Evolutionary conservation across 2,329 filamentous ascomycete species (phyloP), one percentile per base, ranked within the genome.

Genomic region (Achaetomium macrosporum): DNA sequence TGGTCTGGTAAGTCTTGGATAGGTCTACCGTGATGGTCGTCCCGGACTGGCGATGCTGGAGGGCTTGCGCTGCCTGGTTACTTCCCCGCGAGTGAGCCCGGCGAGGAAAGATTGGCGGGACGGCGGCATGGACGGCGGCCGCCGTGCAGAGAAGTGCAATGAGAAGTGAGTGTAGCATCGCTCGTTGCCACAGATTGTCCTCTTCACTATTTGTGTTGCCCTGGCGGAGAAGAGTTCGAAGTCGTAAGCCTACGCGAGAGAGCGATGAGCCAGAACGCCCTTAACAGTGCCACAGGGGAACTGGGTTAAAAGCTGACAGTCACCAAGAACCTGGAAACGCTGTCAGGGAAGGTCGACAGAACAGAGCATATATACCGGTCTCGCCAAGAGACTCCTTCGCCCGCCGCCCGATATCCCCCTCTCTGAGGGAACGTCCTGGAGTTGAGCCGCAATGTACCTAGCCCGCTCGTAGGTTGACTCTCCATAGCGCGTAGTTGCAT

Each of bases 1-100:
- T 74, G 3, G 64, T 70, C 63, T 75, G 73, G 57, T 69, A 74
- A 17, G 68, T 72, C 56, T 68, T 70, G n/a, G 64, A 58, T 6
- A 69, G 58, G 58, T 74, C 66, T 17, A 75, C 65, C 0, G 67
- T 73, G 53, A 75, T 66, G 25, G 65, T 59, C 53, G 42, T 50
- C 19, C 48, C 52, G 8, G 53, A 47, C 44, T 62, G 61, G 4
- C 59, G 59, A 20, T 54, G 35, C 6, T 39, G 50, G 42, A 57
- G 42, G 36, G 44, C 39, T 11, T 16, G 16, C 9, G 39, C 16
- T 16, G 39, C 39, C 17, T 20, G 16, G 39, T 17, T 20, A 13
- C 16, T 41, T 3, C 16, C 39, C 6, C 39, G 37, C 11, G 37
- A 20, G 29, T 35, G 29, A 12, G 11, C 9, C 1, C 36, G 33